Base-by-base conservation (phyloP, 805 yeast species). In the Clavispora santaluciae region DNA sequence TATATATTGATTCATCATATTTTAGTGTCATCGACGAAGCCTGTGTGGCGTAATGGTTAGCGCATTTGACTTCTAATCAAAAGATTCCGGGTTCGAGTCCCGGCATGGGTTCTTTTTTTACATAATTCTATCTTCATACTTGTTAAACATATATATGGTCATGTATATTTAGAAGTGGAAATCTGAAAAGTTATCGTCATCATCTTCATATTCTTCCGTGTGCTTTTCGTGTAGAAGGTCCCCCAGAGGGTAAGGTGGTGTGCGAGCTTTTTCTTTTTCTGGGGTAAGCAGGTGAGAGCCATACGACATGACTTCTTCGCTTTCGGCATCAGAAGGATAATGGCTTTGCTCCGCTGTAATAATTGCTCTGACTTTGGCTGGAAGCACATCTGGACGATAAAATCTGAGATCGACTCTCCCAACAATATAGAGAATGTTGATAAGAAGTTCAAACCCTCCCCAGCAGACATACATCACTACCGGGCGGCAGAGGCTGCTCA, bases 321-420 rank as follows among this genome's bases (percentile, higher is more conserved):
- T 64, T 38, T 60, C 62, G 31, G 53, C 53, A 21, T 59, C 64
- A 1, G 68, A 60, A 5, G 60, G 63, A 35, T 57, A 57, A 47
- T 54, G 51, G 21, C 70, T 57, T 45, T 66, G 73, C 42, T 68
- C 70, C 3, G 73, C 73, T 3, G 74, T 68, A 29, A 68, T 58
- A 40, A 68, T 68, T 13, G 59, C 50, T 46, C 72, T 56, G 39
- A 68, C 70, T 38, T 56, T 60, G 33, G 55, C 53, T 11, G 70
- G 73, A 43, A 77, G 63, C 35, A 59, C 62, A 59, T 83, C 90
- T 13, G 93, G 91, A 61, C 86, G 79, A 71, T 85, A 85, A 64
- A 85, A 85, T 59, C 93, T 72, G 53, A 85, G 68, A 58, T 85
- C 93, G 38, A 81, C 78, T 58, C 95, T 74, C 13, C 81, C 79